phyloP scores from a whole-genome alignment of 306 rosid genomes.

The Castanea sativa region DNA sequence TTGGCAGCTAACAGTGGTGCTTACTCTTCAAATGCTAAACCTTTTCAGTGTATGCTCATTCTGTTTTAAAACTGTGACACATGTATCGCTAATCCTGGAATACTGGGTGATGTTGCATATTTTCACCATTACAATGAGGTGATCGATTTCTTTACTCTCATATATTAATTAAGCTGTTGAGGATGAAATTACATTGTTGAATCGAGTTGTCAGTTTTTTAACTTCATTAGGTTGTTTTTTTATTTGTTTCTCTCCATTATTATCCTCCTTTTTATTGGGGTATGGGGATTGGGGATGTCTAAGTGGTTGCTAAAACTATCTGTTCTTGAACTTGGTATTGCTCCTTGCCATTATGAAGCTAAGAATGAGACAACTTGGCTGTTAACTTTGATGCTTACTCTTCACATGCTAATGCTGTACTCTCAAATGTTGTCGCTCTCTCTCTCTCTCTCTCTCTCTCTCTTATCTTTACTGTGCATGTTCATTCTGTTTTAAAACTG shows the following conservation, averaged over 20 bases:
- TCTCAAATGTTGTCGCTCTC: neutral
- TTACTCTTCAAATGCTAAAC: neutral
- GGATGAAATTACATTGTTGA: neutral
- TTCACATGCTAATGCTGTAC: neutral
- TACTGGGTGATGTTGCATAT: constrained; percentile 65
- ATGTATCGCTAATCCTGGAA: constrained; percentile 63
- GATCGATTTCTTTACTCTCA: constrained; percentile 21
- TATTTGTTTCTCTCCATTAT: neutral
- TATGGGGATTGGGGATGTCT: neutral
- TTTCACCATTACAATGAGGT: constrained; percentile 90
- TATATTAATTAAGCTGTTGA: neutral
- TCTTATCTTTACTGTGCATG: neutral
- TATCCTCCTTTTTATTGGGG: neutral
- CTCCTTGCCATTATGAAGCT: neutral
- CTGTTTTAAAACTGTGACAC: constrained; percentile 26
- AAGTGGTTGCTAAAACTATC: neutral
- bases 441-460: neutral
- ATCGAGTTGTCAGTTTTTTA: neutral
- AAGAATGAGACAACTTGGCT: neutral
- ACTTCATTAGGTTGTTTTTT: constrained; percentile 2
- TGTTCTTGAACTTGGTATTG: neutral
- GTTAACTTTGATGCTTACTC: neutral
- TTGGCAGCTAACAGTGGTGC: neutral
- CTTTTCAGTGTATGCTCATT: neutral
- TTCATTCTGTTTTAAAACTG: constrained; percentile 26